These are phyloP conservation scores for Gyrodon lividus DNA, from an alignment of 768 basidiomycete genomes.

Conservation along the genomic window DNA sequence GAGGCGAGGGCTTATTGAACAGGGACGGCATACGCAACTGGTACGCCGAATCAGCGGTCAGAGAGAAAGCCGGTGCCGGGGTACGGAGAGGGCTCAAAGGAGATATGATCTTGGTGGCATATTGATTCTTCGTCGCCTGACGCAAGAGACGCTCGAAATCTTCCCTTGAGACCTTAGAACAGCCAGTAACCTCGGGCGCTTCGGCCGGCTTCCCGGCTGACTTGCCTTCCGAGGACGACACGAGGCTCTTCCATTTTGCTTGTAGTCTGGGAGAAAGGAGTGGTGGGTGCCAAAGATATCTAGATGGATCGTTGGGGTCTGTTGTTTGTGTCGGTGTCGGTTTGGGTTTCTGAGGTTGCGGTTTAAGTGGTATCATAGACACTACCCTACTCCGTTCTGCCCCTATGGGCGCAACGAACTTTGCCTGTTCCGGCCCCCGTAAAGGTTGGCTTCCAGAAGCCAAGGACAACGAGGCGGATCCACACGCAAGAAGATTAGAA, in stretches of 20 bases:
- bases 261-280: conserved; percentile 4
- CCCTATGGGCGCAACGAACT: conserved; percentile 27
- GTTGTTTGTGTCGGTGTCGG: background rate
- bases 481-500: conserved; percentile 1
- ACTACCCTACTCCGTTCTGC: conserved; percentile 29
- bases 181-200: background rate
- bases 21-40: conserved; percentile 22
- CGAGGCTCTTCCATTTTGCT: conserved; percentile 4
- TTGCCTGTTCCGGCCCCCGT: conserved; percentile 19
- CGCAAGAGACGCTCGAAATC: conserved; percentile 27
- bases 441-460: conserved; percentile 29
- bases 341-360: conserved; percentile 4
- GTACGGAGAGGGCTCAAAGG: conserved; percentile 32
- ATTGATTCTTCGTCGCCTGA: conserved; percentile 23
- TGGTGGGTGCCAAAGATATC: conserved; percentile 10
- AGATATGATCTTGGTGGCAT: conserved; percentile 29
- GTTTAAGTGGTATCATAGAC: conserved; percentile 14
- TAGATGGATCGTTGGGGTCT: background rate
- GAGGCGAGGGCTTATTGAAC: conserved; percentile 18
- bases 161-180: conserved; percentile 9
- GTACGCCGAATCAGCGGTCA: conserved; percentile 20
- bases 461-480: conserved; percentile 22
- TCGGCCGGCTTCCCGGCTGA: conserved; percentile 1
- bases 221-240: background rate
- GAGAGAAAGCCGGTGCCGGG: conserved; percentile 2